Conservation (phyloP, 805 yeast species). For the Wilhelminamyces savonicus region DNA sequence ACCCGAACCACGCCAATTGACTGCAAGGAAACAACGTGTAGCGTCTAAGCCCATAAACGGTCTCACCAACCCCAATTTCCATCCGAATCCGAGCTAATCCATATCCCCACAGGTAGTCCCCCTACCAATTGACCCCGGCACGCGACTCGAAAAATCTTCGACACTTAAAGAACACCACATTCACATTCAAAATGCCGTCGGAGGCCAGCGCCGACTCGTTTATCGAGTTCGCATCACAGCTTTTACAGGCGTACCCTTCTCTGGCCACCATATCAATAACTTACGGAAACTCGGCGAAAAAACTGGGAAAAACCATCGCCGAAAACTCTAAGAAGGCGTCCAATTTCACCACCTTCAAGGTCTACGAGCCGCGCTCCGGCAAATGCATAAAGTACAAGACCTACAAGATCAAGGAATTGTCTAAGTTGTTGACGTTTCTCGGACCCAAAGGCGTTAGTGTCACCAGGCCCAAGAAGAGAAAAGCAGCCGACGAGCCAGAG, state of each 20-base stretch:
- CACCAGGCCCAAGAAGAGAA: conserved; percentile 13
- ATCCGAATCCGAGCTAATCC: no score
- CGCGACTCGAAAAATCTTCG: no score
- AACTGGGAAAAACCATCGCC: conserved; percentile 6
- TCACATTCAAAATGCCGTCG: no score
- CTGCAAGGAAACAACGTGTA: no score
- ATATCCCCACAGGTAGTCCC: no score
- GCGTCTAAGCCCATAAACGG: no score
- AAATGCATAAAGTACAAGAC: conserved; percentile 54
- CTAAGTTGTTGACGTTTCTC: conserved; percentile 62
- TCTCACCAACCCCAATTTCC: no score
- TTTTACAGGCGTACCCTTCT: conserved; percentile 30
- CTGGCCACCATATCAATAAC: conserved; percentile 25
- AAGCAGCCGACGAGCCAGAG: conserved; percentile 6
- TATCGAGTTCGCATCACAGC: conserved; percentile 22
- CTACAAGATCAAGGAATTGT: conserved; percentile 62
- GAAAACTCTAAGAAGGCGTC: conserved; percentile 15
- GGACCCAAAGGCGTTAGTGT: conserved; percentile 62
- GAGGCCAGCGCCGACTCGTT: conserved; percentile 20
- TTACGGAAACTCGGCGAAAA: conserved; percentile 25
- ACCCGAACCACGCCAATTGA: no score
- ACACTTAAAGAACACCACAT: no score
- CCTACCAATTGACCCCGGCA: no score
- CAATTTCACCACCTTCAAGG: conserved; percentile 46
- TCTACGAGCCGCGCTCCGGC: conserved; percentile 61